These are phyloP conservation scores for Henckelia pumila DNA, from an alignment of 257 asterid species.

Conservation along the genomic window DNA sequence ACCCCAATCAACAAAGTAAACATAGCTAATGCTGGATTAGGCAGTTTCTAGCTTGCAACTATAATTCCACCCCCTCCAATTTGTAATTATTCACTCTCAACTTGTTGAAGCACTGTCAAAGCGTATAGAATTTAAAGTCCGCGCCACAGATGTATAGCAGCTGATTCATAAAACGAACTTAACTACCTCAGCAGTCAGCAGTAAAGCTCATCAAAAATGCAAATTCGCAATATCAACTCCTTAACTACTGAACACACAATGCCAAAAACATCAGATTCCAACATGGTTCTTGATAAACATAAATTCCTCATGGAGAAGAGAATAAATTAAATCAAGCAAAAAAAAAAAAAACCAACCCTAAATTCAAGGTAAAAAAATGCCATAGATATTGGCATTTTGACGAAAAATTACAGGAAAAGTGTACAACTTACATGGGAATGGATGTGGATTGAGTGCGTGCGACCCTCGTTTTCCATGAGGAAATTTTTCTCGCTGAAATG, in stretches of 20 bases:
- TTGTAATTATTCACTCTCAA: background rate
- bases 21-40: background rate
- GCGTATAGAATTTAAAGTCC: background rate
- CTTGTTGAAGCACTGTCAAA: background rate
- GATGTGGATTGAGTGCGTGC: conserved; percentile 21
- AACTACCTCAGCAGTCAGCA: too few relatives aligned
- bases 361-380: background rate
- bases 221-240: too few relatives aligned
- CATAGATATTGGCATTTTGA: background rate
- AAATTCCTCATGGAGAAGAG: too few relatives aligned
- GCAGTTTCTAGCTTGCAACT: background rate
- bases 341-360: background rate
- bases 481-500: background rate
- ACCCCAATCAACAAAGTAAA: background rate
- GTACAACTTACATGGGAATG: background rate
- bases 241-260: too few relatives aligned
- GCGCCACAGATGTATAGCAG: background rate
- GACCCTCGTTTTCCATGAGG: background rate
- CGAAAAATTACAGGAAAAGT: background rate
- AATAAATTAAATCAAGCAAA: background rate
- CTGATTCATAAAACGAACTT: background rate
- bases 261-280: background rate
- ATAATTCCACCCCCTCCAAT: background rate
- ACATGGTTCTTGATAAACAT: too few relatives aligned
- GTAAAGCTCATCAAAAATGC: too few relatives aligned